phyloP scores from a whole-genome alignment of 805 yeast genomes.

The Yamadazyma laniorum region DNA sequence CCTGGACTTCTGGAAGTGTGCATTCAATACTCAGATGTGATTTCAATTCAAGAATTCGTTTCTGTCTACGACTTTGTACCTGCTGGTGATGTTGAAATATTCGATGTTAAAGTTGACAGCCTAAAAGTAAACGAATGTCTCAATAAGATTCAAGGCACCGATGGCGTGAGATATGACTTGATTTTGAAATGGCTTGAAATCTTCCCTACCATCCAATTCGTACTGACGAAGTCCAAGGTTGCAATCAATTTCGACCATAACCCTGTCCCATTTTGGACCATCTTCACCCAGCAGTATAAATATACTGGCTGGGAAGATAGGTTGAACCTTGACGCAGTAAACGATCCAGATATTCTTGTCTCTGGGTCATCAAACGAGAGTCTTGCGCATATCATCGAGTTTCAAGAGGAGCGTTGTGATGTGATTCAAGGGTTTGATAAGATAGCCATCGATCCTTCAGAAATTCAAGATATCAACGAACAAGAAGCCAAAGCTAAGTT shows the following conservation, averaged over 20 bases:
- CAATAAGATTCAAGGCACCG: slow-evolving; percentile 11
- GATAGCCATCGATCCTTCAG: slow-evolving; percentile 13
- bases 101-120: slow-evolving; percentile 12
- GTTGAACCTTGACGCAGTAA: neutral
- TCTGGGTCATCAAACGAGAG: slow-evolving; percentile 25
- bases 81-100: slow-evolving; percentile 5
- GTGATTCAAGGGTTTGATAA: slow-evolving; percentile 22
- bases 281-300: slow-evolving; percentile 8
- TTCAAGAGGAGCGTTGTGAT: slow-evolving; percentile 27
- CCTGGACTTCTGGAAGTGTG: slow-evolving; percentile 10
- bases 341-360: slow-evolving; percentile 23
- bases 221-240: slow-evolving; percentile 4
- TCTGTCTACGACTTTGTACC: slow-evolving; percentile 35
- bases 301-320: slow-evolving; percentile 19
- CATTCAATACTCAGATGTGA: slow-evolving; percentile 12
- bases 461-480: slow-evolving; percentile 1
- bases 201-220: slow-evolving; percentile 24
- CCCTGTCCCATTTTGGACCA: slow-evolving; percentile 16
- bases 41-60: slow-evolving; percentile 20
- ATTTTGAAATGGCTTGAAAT: slow-evolving; percentile 28
- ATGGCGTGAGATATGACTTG: slow-evolving; percentile 13
- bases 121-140: slow-evolving; percentile 11
- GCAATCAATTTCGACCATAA: slow-evolving; percentile 10
- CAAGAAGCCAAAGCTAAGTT: slow-evolving; percentile 10
- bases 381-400: slow-evolving; percentile 20